phyloP scores from a whole-genome alignment of 805 yeast genomes.

The Metschnikowia kofuensis region DNA sequence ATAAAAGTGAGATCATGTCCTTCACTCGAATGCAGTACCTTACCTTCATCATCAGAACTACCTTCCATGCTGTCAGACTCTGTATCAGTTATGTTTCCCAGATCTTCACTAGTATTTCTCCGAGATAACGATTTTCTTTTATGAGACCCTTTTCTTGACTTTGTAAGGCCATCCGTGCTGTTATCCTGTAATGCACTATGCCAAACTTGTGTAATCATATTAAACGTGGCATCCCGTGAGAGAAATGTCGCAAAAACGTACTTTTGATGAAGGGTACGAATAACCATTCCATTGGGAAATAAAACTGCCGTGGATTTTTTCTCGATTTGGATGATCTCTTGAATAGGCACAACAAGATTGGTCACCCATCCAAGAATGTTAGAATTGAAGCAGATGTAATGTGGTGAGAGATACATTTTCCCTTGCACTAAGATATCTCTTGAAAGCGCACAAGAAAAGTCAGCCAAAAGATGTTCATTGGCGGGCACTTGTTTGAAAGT shows the following conservation, averaged over 20 bases:
- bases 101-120: slow-evolving; percentile 4
- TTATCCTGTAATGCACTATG: slow-evolving; percentile 34
- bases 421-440: slow-evolving; percentile 70
- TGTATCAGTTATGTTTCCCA: slow-evolving; percentile 14
- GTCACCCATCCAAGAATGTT: slow-evolving; percentile 69
- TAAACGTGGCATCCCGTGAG: slow-evolving; percentile 53
- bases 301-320: slow-evolving; percentile 64
- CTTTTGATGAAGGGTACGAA: slow-evolving; percentile 60
- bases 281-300: slow-evolving; percentile 66
- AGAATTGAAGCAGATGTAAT: slow-evolving; percentile 59
- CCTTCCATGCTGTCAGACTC: slow-evolving; percentile 25
- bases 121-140: slow-evolving; percentile 5
- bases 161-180: not conserved
- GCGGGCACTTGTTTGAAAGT: slow-evolving; percentile 51
- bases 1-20: slow-evolving; percentile 17
- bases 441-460: slow-evolving; percentile 62
- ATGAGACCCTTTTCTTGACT: slow-evolving; percentile 5
- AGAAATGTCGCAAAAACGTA: slow-evolving; percentile 65
- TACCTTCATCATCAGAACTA: slow-evolving; percentile 20
- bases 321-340: slow-evolving; percentile 60
- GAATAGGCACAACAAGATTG: slow-evolving; percentile 52
- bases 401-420: slow-evolving; percentile 54
- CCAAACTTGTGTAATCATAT: slow-evolving; percentile 61
- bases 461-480: slow-evolving; percentile 55
- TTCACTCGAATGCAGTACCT: slow-evolving; percentile 18